These are phyloP conservation scores for Starmerella apis DNA, from an alignment of 805 yeast species.

Conservation along the genomic window DNA sequence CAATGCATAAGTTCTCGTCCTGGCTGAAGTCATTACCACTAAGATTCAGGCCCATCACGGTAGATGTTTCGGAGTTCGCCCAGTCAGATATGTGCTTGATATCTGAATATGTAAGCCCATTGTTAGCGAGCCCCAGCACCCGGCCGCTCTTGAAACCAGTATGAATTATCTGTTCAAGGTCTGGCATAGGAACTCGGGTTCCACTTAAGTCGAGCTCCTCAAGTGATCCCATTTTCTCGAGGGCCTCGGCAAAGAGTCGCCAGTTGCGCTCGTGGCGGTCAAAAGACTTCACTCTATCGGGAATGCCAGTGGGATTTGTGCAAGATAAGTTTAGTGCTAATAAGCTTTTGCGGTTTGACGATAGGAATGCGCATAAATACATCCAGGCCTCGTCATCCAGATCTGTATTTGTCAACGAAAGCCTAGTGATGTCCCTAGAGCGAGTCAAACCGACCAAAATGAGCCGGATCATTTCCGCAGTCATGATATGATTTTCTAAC, in stretches of 20 bases:
- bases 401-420: slow-evolving; percentile 69
- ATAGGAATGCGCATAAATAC: slow-evolving; percentile 60
- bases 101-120: slow-evolving; percentile 53
- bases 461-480: slow-evolving; percentile 65
- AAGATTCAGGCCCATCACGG: slow-evolving; percentile 62
- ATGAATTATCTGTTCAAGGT: slow-evolving; percentile 46
- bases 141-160: slow-evolving; percentile 48
- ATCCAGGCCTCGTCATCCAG: slow-evolving; percentile 69
- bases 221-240: slow-evolving; percentile 59
- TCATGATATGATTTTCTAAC: slow-evolving; percentile 67
- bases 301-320: slow-evolving; percentile 23
- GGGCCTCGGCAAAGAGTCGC: slow-evolving; percentile 60
- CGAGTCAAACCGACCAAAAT: slow-evolving; percentile 60
- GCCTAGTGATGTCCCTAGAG: slow-evolving; percentile 55
- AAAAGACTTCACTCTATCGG: slow-evolving; percentile 20
- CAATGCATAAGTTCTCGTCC: slow-evolving; percentile 21
- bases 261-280: slow-evolving; percentile 74
- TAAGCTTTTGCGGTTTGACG: slow-evolving; percentile 40
- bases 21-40: slow-evolving; percentile 61
- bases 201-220: slow-evolving; percentile 76
- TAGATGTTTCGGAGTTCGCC: slow-evolving; percentile 38
- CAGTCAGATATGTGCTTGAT: slow-evolving; percentile 47
- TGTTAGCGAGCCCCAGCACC: slow-evolving; percentile 68
- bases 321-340: slow-evolving; percentile 27
- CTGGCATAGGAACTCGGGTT: slow-evolving; percentile 43